Conservation (phyloP, 805 yeast species). For the Candida orba region DNA sequence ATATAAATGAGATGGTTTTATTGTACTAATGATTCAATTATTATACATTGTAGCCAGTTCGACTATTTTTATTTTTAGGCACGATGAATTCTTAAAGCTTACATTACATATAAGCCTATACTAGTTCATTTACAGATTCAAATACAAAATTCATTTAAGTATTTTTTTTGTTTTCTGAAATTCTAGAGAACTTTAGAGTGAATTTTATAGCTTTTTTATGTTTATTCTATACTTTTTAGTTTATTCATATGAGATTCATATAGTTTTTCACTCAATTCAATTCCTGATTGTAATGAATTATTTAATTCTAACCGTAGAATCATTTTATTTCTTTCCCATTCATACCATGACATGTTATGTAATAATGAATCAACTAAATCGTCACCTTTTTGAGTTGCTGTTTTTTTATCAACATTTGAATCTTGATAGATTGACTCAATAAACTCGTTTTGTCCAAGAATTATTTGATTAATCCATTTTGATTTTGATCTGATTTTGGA, state of each 20-base stretch:
- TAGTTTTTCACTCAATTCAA: conserved; percentile 14
- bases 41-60: no score
- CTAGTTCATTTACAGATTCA: no score
- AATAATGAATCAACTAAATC: conserved; percentile 21
- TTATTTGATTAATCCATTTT: conserved; percentile 16
- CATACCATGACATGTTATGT: conserved; percentile 19
- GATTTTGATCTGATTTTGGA: conserved; percentile 6
- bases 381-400: conserved; percentile 16
- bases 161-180: no score
- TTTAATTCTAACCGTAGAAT: conserved; percentile 15
- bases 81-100: no score
- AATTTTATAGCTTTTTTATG: neutral
- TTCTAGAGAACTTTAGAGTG: neutral
- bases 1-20: no score
- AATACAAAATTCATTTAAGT: no score
- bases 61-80: no score
- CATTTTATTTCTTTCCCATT: conserved; percentile 22
- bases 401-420: neutral
- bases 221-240: conserved; percentile 1
- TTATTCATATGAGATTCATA: conserved; percentile 8
- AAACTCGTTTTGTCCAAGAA: conserved; percentile 2
- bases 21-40: no score
- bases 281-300: conserved; percentile 13
- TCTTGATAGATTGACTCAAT: neutral
- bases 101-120: no score